Conservation (phyloP, 2,329 filamentous ascomycete species). For the Allantophomopsis cytisporea region DNA sequence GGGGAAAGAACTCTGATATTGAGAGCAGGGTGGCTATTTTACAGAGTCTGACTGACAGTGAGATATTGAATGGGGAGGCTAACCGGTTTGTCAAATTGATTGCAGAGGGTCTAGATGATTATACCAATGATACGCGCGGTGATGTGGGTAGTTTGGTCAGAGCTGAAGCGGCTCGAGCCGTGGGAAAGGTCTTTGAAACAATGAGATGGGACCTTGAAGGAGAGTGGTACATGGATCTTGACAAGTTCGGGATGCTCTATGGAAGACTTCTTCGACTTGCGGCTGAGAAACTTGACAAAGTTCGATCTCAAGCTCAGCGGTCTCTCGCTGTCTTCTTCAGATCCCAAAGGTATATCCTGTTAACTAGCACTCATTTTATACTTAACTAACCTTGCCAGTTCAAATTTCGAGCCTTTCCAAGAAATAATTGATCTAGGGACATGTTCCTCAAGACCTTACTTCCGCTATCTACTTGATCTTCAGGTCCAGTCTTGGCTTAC, state of each 20-base stretch:
- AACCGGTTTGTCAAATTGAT: conserved; percentile 18
- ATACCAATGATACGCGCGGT: conserved; percentile 77
- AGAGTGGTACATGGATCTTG: background rate
- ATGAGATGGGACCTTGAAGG: background rate
- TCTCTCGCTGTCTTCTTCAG: conserved; percentile 31
- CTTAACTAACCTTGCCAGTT: background rate
- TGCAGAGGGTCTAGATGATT: conserved; percentile 62
- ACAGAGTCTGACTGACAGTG: conserved; percentile 34
- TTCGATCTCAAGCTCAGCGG: conserved; percentile 54
- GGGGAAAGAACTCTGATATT: conserved; percentile 33
- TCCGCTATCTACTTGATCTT: conserved; percentile 8
- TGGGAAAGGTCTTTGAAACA: conserved; percentile 29
- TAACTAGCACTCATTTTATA: background rate
- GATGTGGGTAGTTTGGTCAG: conserved; percentile 83
- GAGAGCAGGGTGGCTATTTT: conserved; percentile 41
- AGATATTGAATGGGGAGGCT: conserved; percentile 14
- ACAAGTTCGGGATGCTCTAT: conserved; percentile 6
- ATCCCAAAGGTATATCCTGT: conserved; percentile 28
- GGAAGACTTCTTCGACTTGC: conserved; percentile 47
- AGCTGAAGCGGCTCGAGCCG: conserved; percentile 59
- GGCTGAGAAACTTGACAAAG: conserved; percentile 80
- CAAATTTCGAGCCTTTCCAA: background rate
- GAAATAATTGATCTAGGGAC: too few species aligned
- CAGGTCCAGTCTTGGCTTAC: conserved; percentile 6
- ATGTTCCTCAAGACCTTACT: conserved; percentile 7